phyloP scores from a whole-genome alignment of 345 rosid species.

The Odontarrhena argentea region DNA sequence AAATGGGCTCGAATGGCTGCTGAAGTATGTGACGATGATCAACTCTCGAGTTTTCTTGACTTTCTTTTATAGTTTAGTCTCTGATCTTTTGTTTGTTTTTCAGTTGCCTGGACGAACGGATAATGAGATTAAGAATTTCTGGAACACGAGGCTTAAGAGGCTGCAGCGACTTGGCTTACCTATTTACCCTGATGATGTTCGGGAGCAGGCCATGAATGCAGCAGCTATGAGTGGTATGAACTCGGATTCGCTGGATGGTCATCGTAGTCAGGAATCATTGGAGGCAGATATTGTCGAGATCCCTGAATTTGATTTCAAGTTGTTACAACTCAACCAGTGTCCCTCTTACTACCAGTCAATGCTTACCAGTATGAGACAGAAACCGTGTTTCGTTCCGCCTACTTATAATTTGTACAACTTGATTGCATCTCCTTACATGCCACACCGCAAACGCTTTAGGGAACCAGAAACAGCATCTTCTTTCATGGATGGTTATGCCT shows the following conservation, averaged over 20 bases:
- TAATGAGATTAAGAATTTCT: conserved; percentile 76
- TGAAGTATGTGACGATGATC: conserved; percentile 40
- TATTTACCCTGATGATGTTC: conserved; percentile 59
- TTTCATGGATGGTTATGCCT: conserved; percentile 2
- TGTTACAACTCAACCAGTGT: conserved; percentile 37
- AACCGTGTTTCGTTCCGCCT: conserved; percentile 9
- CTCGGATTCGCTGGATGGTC: conserved; percentile 34
- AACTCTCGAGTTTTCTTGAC: background rate
- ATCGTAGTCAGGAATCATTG: conserved; percentile 42
- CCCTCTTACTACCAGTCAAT: conserved; percentile 14
- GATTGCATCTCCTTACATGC: conserved; percentile 21
- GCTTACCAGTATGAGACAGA: conserved; percentile 20
- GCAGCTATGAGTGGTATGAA: conserved; percentile 42
- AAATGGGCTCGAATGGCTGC: conserved; percentile 67
- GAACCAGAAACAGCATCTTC: background rate
- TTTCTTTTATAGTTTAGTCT: background rate
- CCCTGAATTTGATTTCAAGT: conserved; percentile 52
- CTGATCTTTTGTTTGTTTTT: background rate
- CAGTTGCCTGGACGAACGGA: conserved; percentile 77
- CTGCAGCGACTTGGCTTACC: conserved; percentile 60
- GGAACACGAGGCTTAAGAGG: conserved; percentile 68
- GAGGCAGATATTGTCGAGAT: conserved; percentile 48
- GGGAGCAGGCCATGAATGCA: conserved; percentile 44
- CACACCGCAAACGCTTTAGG: conserved; percentile 13
- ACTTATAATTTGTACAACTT: conserved; percentile 1